These are phyloP conservation scores for Urochloa ruziziensis DNA, from an alignment of 176 grass and related monocot genomes.

Conservation along the genomic window DNA sequence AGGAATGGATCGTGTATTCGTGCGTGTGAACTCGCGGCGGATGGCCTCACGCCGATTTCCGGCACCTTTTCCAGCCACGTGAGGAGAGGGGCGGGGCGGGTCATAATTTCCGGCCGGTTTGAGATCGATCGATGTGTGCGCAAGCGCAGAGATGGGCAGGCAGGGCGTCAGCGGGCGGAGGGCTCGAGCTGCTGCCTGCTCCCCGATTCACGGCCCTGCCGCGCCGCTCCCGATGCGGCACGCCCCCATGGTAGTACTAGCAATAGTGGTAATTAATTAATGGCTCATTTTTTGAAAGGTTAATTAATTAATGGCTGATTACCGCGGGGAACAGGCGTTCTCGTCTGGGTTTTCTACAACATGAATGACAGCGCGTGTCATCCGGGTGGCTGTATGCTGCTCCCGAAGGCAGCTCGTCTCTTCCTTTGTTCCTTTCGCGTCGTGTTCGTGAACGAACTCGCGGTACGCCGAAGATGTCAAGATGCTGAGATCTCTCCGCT, in stretches of 20 bases:
- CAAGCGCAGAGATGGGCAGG: too few species aligned
- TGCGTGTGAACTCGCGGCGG: not conserved
- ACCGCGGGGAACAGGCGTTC: constrained; percentile 10
- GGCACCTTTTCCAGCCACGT: too few species aligned
- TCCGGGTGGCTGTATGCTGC: not conserved
- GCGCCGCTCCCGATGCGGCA: constrained; percentile 6
- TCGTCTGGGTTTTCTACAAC: too few species aligned
- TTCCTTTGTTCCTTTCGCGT: not conserved
- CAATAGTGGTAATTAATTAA: too few species aligned
- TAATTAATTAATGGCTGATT: not conserved
- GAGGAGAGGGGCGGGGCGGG: too few species aligned
- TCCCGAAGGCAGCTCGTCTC: not conserved
- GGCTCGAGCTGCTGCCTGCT: constrained; percentile 27
- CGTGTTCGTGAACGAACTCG: too few species aligned
- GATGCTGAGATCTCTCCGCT: too few species aligned
- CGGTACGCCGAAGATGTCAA: too few species aligned
- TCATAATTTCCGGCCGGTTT: constrained; percentile 13
- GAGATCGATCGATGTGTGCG: too few species aligned
- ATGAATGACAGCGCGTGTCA: not conserved
- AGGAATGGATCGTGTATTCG: too few species aligned
- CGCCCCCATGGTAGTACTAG: too few species aligned
- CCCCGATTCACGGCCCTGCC: not conserved
- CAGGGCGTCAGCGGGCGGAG: not conserved
- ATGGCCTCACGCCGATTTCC: constrained; percentile 1
- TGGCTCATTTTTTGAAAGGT: too few species aligned